Conservation (phyloP, 1,284 basidiomycete genomes). For the Abortiporus biennis region DNA sequence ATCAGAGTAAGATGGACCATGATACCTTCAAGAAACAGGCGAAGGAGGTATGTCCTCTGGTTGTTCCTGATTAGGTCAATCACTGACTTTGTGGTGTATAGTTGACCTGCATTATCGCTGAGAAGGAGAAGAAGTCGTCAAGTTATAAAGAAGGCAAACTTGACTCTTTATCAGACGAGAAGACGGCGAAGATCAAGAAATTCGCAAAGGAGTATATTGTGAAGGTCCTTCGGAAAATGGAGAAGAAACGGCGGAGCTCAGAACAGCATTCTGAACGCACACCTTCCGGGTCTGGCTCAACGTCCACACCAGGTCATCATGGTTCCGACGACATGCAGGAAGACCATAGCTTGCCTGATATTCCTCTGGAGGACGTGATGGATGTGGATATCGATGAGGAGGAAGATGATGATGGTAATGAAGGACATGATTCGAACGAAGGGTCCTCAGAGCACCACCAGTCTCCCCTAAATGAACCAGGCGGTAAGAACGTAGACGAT, state of each 20-base stretch:
- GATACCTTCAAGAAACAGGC: conserved; percentile 95
- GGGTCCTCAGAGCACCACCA: conserved; percentile 5
- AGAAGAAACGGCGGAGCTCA: conserved; percentile 31
- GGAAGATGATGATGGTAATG: conserved; percentile 13
- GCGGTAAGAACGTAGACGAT: too few relatives aligned
- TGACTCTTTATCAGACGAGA: conserved; percentile 81
- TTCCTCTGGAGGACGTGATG: conserved; percentile 14
- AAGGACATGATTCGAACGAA: conserved; percentile 12
- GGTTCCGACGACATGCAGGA: conserved; percentile 9
- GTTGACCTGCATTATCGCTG: conserved; percentile 77
- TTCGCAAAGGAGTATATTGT: conserved; percentile 87
- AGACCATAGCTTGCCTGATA: conserved; percentile 2
- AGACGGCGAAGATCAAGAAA: conserved; percentile 85
- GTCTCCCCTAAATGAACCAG: too few relatives aligned
- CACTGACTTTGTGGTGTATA: conserved; percentile 21
- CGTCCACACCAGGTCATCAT: conserved; percentile 11
- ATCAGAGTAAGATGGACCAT: conserved; percentile 74
- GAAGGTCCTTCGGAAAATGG: conserved; percentile 60
- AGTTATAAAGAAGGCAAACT: conserved; percentile 67
- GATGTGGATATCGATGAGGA: conserved; percentile 12
- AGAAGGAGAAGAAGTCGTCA: conserved; percentile 92
- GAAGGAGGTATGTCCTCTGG: conserved; percentile 63
- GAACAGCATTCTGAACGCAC: conserved; percentile 13
- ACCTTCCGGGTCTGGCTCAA: conserved; percentile 14
- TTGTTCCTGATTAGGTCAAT: background rate